These are phyloP conservation scores for Rhizopus microsporus DNA, from an alignment of 371 early-diverging fungal species.

Conservation along the genomic window DNA sequence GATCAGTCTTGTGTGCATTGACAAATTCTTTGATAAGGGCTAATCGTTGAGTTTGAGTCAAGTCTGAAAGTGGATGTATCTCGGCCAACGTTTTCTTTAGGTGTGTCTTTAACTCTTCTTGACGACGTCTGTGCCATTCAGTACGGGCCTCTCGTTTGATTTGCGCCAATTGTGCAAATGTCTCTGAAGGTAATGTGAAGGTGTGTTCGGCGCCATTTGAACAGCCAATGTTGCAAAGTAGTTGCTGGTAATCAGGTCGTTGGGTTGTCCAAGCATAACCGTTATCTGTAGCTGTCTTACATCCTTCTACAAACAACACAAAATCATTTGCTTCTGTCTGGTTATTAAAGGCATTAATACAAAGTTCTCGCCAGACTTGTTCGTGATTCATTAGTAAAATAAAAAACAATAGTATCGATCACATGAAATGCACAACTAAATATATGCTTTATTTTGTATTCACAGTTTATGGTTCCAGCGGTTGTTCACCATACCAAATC, in stretches of 20 bases:
- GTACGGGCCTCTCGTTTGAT: slow-evolving; percentile 21
- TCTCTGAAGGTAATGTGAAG: slow-evolving; percentile 7
- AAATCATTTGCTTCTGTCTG: slow-evolving; percentile 25
- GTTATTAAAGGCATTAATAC: slow-evolving; percentile 26
- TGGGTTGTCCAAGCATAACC: slow-evolving; percentile 6
- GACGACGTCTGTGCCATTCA: slow-evolving; percentile 30
- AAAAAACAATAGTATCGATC: neutral
- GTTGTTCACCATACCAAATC: slow-evolving; percentile 6
- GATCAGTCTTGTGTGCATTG: slow-evolving; percentile 12
- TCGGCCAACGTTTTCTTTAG: slow-evolving; percentile 13
- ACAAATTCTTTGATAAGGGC: slow-evolving; percentile 20
- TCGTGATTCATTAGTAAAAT: neutral
- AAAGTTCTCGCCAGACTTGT: slow-evolving; percentile 25
- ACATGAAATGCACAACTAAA: too few species aligned
- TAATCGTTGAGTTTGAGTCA: slow-evolving; percentile 20
- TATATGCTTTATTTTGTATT: too few species aligned
- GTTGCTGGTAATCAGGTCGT: slow-evolving; percentile 4
- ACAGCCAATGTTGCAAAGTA: slow-evolving; percentile 4
- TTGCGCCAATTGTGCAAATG: slow-evolving; percentile 7
- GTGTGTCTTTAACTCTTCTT: slow-evolving; percentile 14
- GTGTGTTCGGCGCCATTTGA: neutral
- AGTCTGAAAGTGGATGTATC: neutral
- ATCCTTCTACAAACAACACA: slow-evolving; percentile 29
- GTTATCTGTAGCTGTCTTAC: slow-evolving; percentile 1
- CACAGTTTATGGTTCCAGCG: neutral